phyloP scores from a whole-genome alignment of 2,329 filamentous ascomycete species.

The Paradendryphiella salina region DNA sequence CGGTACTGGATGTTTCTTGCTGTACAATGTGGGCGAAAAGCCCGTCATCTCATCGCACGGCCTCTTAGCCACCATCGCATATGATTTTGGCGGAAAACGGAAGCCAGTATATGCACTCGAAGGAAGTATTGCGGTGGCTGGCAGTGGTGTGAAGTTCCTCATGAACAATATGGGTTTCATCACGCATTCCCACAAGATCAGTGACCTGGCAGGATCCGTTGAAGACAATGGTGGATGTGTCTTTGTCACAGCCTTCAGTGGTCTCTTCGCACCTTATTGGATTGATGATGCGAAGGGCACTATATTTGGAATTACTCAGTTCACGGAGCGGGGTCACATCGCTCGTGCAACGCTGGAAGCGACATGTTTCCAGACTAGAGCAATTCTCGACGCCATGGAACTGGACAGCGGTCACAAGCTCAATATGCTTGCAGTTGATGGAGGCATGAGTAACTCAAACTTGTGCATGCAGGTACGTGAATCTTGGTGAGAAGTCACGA shows the following conservation, averaged over 20 bases:
- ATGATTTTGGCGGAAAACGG: constrained; percentile 70
- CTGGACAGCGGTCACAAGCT: constrained; percentile 78
- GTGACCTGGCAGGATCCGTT: constrained; percentile 65
- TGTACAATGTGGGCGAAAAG: constrained; percentile 84
- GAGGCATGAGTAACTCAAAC: constrained; percentile 85
- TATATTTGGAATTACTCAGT: constrained; percentile 78
- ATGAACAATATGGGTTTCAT: constrained; percentile 68
- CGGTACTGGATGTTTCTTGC: constrained; percentile 84
- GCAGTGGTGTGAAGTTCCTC: constrained; percentile 72
- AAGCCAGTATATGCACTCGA: constrained; percentile 79
- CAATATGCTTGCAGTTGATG: constrained; percentile 77
- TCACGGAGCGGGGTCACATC: constrained; percentile 83
- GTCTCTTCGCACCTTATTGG: constrained; percentile 92
- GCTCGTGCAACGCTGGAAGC: constrained; percentile 88
- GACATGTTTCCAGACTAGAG: constrained; percentile 89
- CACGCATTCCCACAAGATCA: constrained; percentile 64
- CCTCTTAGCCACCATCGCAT: constrained; percentile 83
- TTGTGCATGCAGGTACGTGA: constrained; percentile 73
- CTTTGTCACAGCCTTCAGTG: constrained; percentile 87
- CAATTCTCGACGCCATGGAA: constrained; percentile 90
- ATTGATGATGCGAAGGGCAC: constrained; percentile 91
- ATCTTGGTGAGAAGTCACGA: neutral
- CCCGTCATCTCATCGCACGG: constrained; percentile 85
- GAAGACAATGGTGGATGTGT: constrained; percentile 80
- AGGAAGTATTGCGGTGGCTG: constrained; percentile 80